Conservation (phyloP, 75 land plant genomes). For the Selaginella moellendorffii region DNA sequence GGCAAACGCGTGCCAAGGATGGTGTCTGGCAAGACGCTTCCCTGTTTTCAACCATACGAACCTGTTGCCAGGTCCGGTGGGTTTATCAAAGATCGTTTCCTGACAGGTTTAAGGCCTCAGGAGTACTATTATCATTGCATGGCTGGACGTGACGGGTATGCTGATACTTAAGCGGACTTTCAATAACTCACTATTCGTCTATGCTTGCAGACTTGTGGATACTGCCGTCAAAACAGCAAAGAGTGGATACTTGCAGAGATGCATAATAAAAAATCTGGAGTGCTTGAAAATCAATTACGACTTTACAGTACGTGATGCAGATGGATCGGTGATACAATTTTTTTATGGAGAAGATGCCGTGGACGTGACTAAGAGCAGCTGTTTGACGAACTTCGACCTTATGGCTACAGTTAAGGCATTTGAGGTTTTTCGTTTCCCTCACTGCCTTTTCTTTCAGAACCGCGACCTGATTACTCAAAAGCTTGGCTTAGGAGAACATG, state of each 20-base stretch:
- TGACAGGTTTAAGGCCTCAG: conserved; percentile 86
- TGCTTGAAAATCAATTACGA: conserved; percentile 77
- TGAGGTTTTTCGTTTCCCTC: no score
- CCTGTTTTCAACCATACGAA: conserved; percentile 94
- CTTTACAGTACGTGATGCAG: conserved; percentile 83
- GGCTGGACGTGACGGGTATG: conserved; percentile 99
- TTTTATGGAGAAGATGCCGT: conserved; percentile 95
- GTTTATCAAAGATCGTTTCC: conserved; percentile 77
- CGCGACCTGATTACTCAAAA: conserved; percentile 33
- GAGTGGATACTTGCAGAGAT: conserved; percentile 91
- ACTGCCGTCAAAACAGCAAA: conserved; percentile 95
- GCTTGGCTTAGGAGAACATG: conserved; percentile 26
- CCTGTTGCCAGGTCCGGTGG: conserved; percentile 76
- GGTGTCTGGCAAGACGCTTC: conserved; percentile 92
- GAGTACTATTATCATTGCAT: conserved; percentile 98
- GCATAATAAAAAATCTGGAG: conserved; percentile 83
- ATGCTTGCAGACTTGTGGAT: conserved; percentile 69
- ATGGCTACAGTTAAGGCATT: conserved; percentile 39
- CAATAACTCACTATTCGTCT: neutral
- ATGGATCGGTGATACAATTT: conserved; percentile 90
- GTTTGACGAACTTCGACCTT: conserved; percentile 40
- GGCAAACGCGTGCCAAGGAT: conserved; percentile 96
- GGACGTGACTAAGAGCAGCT: conserved; percentile 64
- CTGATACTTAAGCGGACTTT: neutral
- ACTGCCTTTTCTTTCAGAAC: conserved; percentile 40